A percentile compares a stretch with the other conserved stretches of the same genome.
Conservation (phyloP, 1,284 basidiomycete species). For the Porogramme epimiltina region DNA sequence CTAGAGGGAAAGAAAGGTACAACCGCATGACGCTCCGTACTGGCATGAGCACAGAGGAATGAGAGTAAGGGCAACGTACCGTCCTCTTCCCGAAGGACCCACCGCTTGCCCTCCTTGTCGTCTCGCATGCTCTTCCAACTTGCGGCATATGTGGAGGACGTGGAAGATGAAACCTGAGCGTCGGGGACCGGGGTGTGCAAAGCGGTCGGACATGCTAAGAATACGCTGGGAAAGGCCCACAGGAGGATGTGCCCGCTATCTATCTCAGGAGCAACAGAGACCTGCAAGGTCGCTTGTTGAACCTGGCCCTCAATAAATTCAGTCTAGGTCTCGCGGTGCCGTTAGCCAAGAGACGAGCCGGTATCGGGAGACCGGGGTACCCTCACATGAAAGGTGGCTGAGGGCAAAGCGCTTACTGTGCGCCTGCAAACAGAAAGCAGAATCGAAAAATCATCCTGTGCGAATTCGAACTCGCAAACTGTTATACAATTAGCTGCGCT, state of each 20-base stretch:
- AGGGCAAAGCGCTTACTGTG: no score
- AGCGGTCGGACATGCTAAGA: constrained; percentile 50
- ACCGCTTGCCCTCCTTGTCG: constrained; percentile 76
- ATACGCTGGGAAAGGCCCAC: constrained; percentile 74
- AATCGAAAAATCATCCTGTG: no score
- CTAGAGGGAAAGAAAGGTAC: constrained; percentile 35
- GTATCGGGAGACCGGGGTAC: no score
- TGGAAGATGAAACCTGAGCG: constrained; percentile 15
- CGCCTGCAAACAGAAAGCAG: no score
- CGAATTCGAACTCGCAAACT: no score
- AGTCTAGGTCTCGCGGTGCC: no score
- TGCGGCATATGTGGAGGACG: constrained; percentile 14
- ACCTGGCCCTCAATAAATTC: no score
- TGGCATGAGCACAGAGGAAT: neutral
- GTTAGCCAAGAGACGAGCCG: no score
- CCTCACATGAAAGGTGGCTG: no score
- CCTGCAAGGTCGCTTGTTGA: no score
- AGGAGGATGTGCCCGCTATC: constrained; percentile 41
- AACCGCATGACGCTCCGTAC: neutral
- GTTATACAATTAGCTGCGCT: no score
- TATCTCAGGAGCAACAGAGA: no score
- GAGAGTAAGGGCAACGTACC: constrained; percentile 42
- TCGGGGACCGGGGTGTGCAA: constrained; percentile 48
- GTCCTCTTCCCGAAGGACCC: constrained; percentile 74
- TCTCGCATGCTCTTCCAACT: constrained; percentile 45